Base-by-base conservation (phyloP, 2,329 filamentous ascomycete genomes). In the Elsinoe batatas region DNA sequence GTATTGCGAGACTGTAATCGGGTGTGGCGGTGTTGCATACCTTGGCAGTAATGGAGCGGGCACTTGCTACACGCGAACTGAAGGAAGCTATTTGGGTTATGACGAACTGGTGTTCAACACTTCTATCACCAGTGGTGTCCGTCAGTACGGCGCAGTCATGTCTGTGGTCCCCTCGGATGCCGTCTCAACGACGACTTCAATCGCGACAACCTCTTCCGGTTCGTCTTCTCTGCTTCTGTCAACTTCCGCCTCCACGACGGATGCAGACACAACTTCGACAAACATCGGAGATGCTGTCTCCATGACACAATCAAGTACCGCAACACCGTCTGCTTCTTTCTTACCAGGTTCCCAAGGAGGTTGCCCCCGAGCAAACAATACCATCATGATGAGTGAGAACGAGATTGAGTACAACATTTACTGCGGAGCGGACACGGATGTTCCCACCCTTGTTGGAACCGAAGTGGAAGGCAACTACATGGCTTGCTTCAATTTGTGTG, bases 31-130 rank as follows among this genome's bases (percentile, higher is more conserved):
- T 3, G 58, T 64, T 7, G 44, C 57, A 3, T 62, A 58, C 40
- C 17, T 59, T 33, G 61, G 62, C 15, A 61, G 61, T 6, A 61
- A 62, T 32, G 59, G 59, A 26, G 58, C 62, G 10, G 62, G 62
- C 12, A 59, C 55, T 38, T 64, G 62, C 43, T 59, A 61, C 18
- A 22, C 59, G 5, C 60, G 32, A 15, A 33, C 17, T 8, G 47
- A 36, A 26, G 35, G 35, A 7, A 51, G 32, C 32, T 51, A 62
- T 32, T 42, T 47, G 20, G 51, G 47, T 2, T 51, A 17, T 13
- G 33, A 51, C 22, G 32, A 51, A 17, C 53, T 61, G 12, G 38
- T 57, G 8, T 60, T 58, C 37, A 53, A 61, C 20, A 58, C 57
- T 3, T 40, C 55, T 11, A 58, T 56, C 7, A 59, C 59, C 35